Percentiles rank a stretch among this genome's conserved stretches.
Conservation (phyloP, 495 filamentous ascomycete species). For the Talaromyces wortmannii region DNA sequence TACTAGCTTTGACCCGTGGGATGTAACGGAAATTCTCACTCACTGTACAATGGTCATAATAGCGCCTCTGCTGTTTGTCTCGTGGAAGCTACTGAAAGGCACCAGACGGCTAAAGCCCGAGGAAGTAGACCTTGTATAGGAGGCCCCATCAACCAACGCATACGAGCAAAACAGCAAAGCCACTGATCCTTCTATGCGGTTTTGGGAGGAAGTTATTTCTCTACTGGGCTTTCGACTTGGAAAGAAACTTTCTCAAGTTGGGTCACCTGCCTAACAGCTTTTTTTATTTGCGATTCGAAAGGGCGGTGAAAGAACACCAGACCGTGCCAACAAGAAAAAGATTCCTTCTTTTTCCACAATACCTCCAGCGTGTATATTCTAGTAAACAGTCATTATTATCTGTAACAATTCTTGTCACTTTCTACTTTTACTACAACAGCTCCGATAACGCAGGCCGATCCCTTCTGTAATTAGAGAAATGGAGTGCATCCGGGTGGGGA, state of each 20-base stretch:
- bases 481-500: not conserved
- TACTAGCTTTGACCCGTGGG: conserved; percentile 70
- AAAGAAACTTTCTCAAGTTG: too few relatives aligned
- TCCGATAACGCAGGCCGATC: not conserved
- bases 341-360: too few relatives aligned
- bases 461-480: not conserved
- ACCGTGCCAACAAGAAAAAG: too few relatives aligned
- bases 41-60: conserved; percentile 67
- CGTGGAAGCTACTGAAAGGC: conserved; percentile 63
- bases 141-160: not conserved
- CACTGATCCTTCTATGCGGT: too few relatives aligned
- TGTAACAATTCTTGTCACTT: not conserved
- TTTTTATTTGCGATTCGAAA: too few relatives aligned
- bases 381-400: not conserved
- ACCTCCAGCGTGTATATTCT: not conserved
- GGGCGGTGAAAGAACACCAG: too few relatives aligned
- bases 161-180: not conserved
- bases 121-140: conserved; percentile 46
- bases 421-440: not conserved
- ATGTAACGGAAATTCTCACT: conserved; percentile 68
- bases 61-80: conserved; percentile 58
- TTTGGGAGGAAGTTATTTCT: too few relatives aligned
- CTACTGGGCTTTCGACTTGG: too few relatives aligned
- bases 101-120: conserved; percentile 49
- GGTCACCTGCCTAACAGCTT: too few relatives aligned